Evolutionary conservation across 148 eudicot species (phyloP).

Genomic region (Cornus florida): DNA sequence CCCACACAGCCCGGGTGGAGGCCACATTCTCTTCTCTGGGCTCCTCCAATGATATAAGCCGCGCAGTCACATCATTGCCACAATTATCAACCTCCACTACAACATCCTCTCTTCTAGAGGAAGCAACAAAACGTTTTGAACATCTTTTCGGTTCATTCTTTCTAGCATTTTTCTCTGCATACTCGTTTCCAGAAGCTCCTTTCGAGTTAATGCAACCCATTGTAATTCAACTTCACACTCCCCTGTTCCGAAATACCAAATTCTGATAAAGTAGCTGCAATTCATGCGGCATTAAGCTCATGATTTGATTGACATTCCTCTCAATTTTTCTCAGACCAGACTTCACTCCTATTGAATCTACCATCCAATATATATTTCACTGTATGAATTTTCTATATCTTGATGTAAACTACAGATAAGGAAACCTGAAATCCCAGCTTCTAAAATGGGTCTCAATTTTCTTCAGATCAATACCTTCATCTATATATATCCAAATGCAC

Average conservation of each 20-base stretch:
- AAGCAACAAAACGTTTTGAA: conserved; percentile 27
- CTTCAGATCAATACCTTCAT: not conserved
- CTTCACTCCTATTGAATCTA: conserved; percentile 1
- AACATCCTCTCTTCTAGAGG: conserved; percentile 31
- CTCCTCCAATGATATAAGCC: conserved; percentile 44
- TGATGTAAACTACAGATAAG: conserved; percentile 1
- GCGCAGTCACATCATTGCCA: conserved; percentile 44
- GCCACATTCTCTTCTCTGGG: conserved; percentile 31
- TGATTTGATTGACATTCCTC: not conserved
- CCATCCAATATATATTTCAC: not conserved
- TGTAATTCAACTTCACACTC: conserved; percentile 7
- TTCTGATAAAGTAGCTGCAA: not conserved
- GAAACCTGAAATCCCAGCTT: conserved; percentile 2
- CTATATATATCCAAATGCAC: not conserved
- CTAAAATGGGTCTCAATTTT: not conserved
- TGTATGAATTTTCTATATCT: not conserved
- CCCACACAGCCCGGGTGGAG: conserved; percentile 30
- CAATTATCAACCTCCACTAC: conserved; percentile 30
- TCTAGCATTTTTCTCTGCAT: conserved; percentile 16
- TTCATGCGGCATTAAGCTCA: not conserved
- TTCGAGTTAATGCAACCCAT: conserved; percentile 76
- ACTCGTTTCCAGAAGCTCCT: conserved; percentile 37
- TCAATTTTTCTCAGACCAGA: not conserved
- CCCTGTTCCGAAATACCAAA: conserved; percentile 13
- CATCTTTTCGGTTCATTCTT: conserved; percentile 25